Evolutionary conservation across 164 flowering plant genomes (phyloP).

Genomic region (Aristolochia fimbriata): DNA sequence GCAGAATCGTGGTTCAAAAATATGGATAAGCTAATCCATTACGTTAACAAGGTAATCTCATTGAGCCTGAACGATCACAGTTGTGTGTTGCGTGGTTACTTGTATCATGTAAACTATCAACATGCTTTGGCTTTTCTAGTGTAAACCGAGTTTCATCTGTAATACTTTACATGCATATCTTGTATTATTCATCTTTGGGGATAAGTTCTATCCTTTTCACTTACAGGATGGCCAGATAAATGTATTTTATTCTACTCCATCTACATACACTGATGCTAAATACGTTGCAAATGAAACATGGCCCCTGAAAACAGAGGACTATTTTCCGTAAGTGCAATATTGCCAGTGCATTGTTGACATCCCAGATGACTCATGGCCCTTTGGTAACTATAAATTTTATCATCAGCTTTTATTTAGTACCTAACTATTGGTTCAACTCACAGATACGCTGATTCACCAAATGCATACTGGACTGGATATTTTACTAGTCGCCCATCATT

Average conservation of each 20-base stretch:
- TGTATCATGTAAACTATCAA: no score
- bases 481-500: conserved; percentile 88
- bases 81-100: no score
- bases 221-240: conserved; percentile 83
- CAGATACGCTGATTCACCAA: conserved; percentile 70
- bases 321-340: conserved; percentile 55
- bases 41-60: conserved; percentile 68
- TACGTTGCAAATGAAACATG: conserved; percentile 53
- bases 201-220: not conserved
- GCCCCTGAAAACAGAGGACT: conserved; percentile 82
- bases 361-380: no score
- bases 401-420: conserved; percentile 1
- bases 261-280: conserved; percentile 74
- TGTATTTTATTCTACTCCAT: conserved; percentile 88
- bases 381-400: not conserved
- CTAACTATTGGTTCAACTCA: conserved; percentile 1
- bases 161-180: no score
- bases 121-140: no score
- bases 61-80: not conserved
- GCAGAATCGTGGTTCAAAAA: conserved; percentile 90
- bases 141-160: no score
- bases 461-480: conserved; percentile 93
- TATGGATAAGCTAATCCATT: conserved; percentile 85
- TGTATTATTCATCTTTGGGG: no score
- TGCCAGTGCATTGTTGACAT: no score